Percentiles rank a stretch among this genome's conserved stretches.
phyloP scores from a whole-genome alignment of 306 rosid species.

The Fragaria ananassa region DNA sequence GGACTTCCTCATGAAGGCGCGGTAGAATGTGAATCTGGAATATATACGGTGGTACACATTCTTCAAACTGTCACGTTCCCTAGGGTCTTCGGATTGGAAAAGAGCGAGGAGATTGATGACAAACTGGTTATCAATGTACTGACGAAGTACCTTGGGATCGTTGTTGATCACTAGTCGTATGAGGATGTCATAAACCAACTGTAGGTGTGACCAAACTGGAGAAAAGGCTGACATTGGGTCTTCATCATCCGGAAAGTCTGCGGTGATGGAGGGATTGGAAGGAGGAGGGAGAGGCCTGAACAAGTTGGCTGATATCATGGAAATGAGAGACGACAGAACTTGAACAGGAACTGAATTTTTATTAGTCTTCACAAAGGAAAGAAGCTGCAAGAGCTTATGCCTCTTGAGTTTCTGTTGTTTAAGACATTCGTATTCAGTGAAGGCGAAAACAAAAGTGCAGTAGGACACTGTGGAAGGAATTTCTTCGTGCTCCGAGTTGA shows the following conservation, averaged over 20 bases:
- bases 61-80: conserved; percentile 74
- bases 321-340: conserved; percentile 41
- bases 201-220: conserved; percentile 64
- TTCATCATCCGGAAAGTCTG: conserved; percentile 57
- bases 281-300: conserved; percentile 83
- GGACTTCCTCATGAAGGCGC: conserved; percentile 70
- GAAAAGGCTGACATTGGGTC: conserved; percentile 43
- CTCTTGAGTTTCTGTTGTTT: conserved; percentile 58
- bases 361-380: conserved; percentile 42
- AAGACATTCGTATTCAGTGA: conserved; percentile 47
- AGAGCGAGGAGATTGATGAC: conserved; percentile 54
- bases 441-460: conserved; percentile 47
- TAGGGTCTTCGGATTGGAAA: conserved; percentile 71
- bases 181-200: conserved; percentile 62
- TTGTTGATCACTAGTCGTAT: conserved; percentile 41
- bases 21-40: conserved; percentile 42
- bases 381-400: conserved; percentile 50
- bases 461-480: conserved; percentile 42
- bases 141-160: conserved; percentile 37
- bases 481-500: conserved; percentile 45
- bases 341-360: conserved; percentile 38
- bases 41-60: conserved; percentile 66
- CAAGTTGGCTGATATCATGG: conserved; percentile 55
- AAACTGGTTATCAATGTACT: conserved; percentile 41
- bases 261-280: conserved; percentile 22